These are phyloP conservation scores for Didymella pomorum DNA, from an alignment of 2,329 filamentous ascomycete genomes.

Conservation along the genomic window DNA sequence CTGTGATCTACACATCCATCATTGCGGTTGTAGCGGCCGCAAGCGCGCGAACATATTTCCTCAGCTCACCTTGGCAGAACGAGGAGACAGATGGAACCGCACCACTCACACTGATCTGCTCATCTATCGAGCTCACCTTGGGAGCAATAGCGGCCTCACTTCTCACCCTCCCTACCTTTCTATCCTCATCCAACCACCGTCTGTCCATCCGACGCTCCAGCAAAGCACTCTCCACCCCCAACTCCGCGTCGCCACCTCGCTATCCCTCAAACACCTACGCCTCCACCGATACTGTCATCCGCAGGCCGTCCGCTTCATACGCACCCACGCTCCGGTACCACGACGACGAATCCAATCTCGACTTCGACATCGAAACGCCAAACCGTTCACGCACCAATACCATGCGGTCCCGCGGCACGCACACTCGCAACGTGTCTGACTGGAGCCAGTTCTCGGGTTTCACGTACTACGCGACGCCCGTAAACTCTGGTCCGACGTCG, in stretches of 20 bases:
- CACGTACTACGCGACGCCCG: conserved; percentile 22
- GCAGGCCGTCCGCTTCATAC: conserved; percentile 14
- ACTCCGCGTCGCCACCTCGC: not conserved
- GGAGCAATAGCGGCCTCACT: not conserved
- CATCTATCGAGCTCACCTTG: conserved; percentile 7
- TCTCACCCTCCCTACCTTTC: not conserved
- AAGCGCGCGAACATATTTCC: conserved; percentile 1
- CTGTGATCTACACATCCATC: not conserved
- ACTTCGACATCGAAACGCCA: conserved; percentile 38
- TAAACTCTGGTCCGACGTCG: not conserved
- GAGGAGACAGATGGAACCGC: not conserved
- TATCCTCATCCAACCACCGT: not conserved
- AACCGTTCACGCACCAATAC: conserved; percentile 24
- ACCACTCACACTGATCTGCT: not conserved
- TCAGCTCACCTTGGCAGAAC: not conserved
- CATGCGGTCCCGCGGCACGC: conserved; percentile 14
- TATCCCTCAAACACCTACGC: conserved; percentile 15
- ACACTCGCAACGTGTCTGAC: conserved; percentile 30
- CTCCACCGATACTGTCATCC: conserved; percentile 25
- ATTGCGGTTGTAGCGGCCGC: not conserved
- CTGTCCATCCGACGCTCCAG: not conserved
- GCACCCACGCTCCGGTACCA: conserved; percentile 30
- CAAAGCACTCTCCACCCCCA: not conserved
- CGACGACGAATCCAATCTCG: conserved; percentile 36
- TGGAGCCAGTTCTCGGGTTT: conserved; percentile 34